These are phyloP conservation scores for Candida rishiriensis DNA, from an alignment of 805 yeast species.

Conservation along the genomic window DNA sequence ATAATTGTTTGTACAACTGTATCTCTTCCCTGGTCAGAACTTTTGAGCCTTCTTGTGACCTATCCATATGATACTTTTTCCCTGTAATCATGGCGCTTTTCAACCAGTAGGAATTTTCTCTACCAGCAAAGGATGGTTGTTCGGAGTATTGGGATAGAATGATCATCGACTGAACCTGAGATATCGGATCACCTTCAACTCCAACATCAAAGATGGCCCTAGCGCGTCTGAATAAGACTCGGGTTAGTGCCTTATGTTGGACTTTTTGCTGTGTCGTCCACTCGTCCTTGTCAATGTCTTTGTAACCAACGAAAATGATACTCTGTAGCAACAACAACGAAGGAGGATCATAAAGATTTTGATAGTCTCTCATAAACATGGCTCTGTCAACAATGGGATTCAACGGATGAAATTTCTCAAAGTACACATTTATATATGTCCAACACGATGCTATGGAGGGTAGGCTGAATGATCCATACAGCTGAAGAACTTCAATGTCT, in stretches of 20 bases:
- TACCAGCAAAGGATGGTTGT: slow-evolving; percentile 26
- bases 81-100: slow-evolving; percentile 62
- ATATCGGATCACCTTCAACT: slow-evolving; percentile 58
- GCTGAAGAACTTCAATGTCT: slow-evolving; percentile 57
- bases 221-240: slow-evolving; percentile 31
- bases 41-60: slow-evolving; percentile 26
- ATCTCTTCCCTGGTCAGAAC: not conserved
- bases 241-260: slow-evolving; percentile 37
- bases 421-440: slow-evolving; percentile 54
- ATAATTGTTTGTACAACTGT: slow-evolving; percentile 54
- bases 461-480: slow-evolving; percentile 63
- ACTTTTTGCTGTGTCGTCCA: slow-evolving; percentile 46
- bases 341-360: slow-evolving; percentile 53
- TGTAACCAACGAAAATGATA: slow-evolving; percentile 57
- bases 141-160: slow-evolving; percentile 1
- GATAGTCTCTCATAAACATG: slow-evolving; percentile 52
- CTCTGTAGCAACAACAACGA: slow-evolving; percentile 56
- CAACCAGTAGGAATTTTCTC: slow-evolving; percentile 66
- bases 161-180: slow-evolving; percentile 50
- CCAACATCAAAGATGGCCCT: slow-evolving; percentile 64
- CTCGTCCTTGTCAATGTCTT: slow-evolving; percentile 50
- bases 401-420: slow-evolving; percentile 57
- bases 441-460: slow-evolving; percentile 56
- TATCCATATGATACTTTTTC: slow-evolving; percentile 68
- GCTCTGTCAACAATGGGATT: slow-evolving; percentile 63